These are phyloP conservation scores for Venturia nashicola DNA, from an alignment of 2,329 filamentous ascomycete genomes.

Conservation along the genomic window DNA sequence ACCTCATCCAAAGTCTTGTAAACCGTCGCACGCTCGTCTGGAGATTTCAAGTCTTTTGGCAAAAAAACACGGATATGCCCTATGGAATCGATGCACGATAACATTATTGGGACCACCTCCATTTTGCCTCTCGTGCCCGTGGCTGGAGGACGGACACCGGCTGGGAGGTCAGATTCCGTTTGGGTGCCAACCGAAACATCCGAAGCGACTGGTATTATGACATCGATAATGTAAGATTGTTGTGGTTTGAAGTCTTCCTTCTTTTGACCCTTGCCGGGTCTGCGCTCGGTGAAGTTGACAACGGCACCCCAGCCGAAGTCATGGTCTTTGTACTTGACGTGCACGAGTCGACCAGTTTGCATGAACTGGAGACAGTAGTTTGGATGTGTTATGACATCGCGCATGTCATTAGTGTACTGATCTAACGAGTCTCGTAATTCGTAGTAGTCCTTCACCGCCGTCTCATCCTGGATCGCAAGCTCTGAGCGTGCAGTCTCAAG, in stretches of 20 bases:
- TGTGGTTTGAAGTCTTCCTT: conserved; percentile 60
- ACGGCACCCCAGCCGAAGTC: conserved; percentile 96
- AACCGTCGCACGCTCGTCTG: conserved; percentile 56
- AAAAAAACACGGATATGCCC: conserved; percentile 75
- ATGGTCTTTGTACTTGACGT: conserved; percentile 64
- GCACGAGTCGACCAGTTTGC: conserved; percentile 75
- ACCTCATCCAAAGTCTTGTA: conserved; percentile 64
- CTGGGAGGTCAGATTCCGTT: conserved; percentile 53
- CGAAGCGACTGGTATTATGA: conserved; percentile 55
- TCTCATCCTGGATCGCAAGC: conserved; percentile 73
- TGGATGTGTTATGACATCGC: conserved; percentile 81
- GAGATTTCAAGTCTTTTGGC: conserved; percentile 59
- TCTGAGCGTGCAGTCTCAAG: conserved; percentile 63
- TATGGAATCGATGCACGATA: conserved; percentile 75
- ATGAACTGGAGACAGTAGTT: conserved; percentile 76
- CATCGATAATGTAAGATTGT: conserved; percentile 71
- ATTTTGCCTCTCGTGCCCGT: conserved; percentile 56
- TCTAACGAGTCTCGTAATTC: conserved; percentile 76
- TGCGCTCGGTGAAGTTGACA: conserved; percentile 57
- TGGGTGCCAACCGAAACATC: conserved; percentile 41
- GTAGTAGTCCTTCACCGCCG: conserved; percentile 87
- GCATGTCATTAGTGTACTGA: conserved; percentile 77
- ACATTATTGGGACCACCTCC: conserved; percentile 74
- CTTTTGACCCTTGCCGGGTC: conserved; percentile 50
- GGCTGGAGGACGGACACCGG: conserved; percentile 47